Percentiles rank a stretch among this genome's conserved stretches.
Conservation (phyloP, 2,329 filamentous ascomycete species). For the Drechmeria coniospora region DNA sequence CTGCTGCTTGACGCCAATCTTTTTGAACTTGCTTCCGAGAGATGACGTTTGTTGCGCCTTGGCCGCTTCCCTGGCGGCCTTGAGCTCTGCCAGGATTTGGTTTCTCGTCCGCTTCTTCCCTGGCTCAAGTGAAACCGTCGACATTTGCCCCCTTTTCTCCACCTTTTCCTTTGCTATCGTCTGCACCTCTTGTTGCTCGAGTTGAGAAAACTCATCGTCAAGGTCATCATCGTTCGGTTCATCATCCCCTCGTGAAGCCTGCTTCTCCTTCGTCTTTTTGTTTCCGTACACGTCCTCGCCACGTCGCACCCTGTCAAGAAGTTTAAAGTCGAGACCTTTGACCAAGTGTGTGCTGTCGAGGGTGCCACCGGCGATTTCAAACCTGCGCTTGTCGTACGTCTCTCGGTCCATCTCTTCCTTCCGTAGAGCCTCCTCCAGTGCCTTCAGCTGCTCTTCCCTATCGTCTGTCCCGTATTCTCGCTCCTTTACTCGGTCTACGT, state of each 20-base stretch:
- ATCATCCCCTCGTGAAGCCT: slow-evolving; percentile 12
- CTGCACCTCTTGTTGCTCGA: slow-evolving; percentile 39
- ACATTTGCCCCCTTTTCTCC: slow-evolving; percentile 44
- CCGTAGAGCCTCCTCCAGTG: slow-evolving; percentile 69
- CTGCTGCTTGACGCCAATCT: slow-evolving; percentile 40
- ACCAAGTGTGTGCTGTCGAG: slow-evolving; percentile 69
- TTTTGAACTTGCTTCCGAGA: slow-evolving; percentile 47
- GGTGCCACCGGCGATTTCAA: slow-evolving; percentile 72
- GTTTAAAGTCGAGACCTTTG: slow-evolving; percentile 78
- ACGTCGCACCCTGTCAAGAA: slow-evolving; percentile 52
- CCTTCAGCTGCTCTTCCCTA: slow-evolving; percentile 51
- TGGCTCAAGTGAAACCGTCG: slow-evolving; percentile 32
- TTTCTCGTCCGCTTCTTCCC: slow-evolving; percentile 49
- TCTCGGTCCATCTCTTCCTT: slow-evolving; percentile 67
- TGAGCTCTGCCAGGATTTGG: slow-evolving; percentile 52
- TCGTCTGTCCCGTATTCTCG: slow-evolving; percentile 40
- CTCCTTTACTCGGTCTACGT: slow-evolving; percentile 63
- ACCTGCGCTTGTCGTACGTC: slow-evolving; percentile 60
- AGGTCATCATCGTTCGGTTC: slow-evolving; percentile 22
- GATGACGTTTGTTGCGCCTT: slow-evolving; percentile 35
- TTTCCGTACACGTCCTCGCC: slow-evolving; percentile 52
- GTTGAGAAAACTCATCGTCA: slow-evolving; percentile 50
- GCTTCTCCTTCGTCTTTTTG: slow-evolving; percentile 16
- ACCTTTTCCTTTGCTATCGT: slow-evolving; percentile 34
- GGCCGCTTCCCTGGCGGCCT: slow-evolving; percentile 44